phyloP scores from a whole-genome alignment of 345 rosid genomes.

The Stellera chamaejasme region DNA sequence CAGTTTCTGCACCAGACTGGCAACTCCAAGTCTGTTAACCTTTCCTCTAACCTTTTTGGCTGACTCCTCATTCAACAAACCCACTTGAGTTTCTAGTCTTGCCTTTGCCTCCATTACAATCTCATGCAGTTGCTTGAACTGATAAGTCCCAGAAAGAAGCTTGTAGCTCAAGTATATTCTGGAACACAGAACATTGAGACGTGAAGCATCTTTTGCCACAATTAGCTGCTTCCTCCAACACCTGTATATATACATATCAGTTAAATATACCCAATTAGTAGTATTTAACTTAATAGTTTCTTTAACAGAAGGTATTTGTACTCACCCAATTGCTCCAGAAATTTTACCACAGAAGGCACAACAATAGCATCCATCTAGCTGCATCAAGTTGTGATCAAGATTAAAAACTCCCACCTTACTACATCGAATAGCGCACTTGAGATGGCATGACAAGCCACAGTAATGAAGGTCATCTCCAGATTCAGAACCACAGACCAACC shows the following conservation, averaged over 20 bases:
- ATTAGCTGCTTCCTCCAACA: conserved; percentile 86
- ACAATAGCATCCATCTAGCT: conserved; percentile 78
- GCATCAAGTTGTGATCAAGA: conserved; percentile 67
- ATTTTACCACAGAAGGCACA: conserved; percentile 98
- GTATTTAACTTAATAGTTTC: too few relatives aligned
- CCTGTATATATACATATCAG: conserved; percentile 27
- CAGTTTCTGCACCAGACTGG: conserved; percentile 63
- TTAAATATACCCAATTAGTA: too few relatives aligned
- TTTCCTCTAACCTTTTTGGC: conserved; percentile 72
- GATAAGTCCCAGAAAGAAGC: conserved; percentile 63
- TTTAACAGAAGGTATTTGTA: not conserved
- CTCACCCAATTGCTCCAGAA: conserved; percentile 84
- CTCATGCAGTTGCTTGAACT: conserved; percentile 64
- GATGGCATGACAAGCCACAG: conserved; percentile 87
- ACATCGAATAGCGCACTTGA: conserved; percentile 79
- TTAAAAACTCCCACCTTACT: conserved; percentile 80
- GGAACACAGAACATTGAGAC: conserved; percentile 71
- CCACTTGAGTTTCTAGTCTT: conserved; percentile 75
- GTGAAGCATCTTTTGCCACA: conserved; percentile 81
- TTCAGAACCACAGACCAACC: conserved; percentile 66
- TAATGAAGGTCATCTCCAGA: conserved; percentile 41
- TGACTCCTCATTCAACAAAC: conserved; percentile 58
- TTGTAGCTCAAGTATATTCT: conserved; percentile 77
- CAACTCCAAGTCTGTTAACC: conserved; percentile 81
- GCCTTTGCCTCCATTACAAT: conserved; percentile 62